A percentile compares a stretch with the other conserved stretches of the same genome.
Evolutionary conservation across 2,329 filamentous ascomycete species (phyloP).

Genomic region (Ophiostoma australiae): DNA sequence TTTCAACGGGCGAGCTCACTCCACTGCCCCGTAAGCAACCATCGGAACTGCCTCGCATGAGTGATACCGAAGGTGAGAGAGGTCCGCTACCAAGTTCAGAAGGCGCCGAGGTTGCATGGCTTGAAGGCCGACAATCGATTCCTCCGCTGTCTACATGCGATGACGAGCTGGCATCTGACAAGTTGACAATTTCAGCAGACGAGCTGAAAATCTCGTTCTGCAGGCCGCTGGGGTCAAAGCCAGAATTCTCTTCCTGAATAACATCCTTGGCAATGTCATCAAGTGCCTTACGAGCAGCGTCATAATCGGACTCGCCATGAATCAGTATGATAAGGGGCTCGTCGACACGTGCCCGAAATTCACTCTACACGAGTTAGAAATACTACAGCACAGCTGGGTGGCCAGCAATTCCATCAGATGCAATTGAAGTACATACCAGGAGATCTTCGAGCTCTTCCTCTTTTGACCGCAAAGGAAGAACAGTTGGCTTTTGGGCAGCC

Average conservation of each 20-base stretch:
- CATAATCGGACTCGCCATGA: constrained; percentile 61
- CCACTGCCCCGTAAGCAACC: constrained; percentile 35
- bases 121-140: background rate
- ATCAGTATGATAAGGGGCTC: constrained; percentile 73
- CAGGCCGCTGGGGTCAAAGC: constrained; percentile 73
- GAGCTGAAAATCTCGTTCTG: background rate
- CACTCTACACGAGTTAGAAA: constrained; percentile 45
- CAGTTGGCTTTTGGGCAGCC: background rate
- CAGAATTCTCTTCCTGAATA: constrained; percentile 61
- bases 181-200: background rate
- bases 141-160: background rate
- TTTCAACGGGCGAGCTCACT: constrained; percentile 46
- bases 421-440: constrained; percentile 1
- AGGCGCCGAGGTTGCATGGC: background rate
- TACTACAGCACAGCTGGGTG: no score
- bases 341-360: constrained; percentile 71
- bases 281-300: constrained; percentile 55
- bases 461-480: background rate
- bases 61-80: background rate
- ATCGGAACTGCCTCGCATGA: background rate
- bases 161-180: background rate
- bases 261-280: constrained; percentile 62
- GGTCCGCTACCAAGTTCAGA: background rate
- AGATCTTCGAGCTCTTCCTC: constrained; percentile 17
- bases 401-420: background rate